Evolutionary conservation across 1,284 basidiomycete genomes (phyloP).

Genomic region (Ceratobasidium sp.): DNA sequence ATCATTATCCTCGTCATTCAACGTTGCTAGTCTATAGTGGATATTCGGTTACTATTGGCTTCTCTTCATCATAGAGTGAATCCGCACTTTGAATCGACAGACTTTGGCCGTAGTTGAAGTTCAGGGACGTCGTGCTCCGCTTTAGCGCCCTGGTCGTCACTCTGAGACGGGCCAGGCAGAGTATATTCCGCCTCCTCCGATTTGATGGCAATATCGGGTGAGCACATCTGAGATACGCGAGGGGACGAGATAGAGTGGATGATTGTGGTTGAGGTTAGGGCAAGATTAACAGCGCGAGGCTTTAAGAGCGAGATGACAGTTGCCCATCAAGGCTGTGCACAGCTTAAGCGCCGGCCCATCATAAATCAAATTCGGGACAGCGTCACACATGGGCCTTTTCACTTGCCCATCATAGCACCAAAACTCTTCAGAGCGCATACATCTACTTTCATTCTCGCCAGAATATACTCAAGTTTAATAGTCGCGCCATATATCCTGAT

Average conservation of each 20-base stretch:
- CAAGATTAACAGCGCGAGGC: background rate
- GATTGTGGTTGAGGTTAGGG: conserved; percentile 23
- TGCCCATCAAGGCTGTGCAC: conserved; percentile 10
- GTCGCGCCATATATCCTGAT: no score
- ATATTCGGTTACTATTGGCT: background rate
- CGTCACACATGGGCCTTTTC: no score
- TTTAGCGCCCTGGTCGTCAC: conserved; percentile 8
- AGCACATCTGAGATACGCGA: background rate
- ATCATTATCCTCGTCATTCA: background rate
- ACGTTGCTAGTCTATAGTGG: background rate
- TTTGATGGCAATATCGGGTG: conserved; percentile 1
- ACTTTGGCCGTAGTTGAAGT: background rate
- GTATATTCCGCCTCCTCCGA: background rate
- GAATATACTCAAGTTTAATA: no score
- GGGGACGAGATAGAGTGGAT: no score
- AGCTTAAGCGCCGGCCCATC: conserved; percentile 2
- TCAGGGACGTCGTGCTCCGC: background rate
- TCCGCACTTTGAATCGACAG: background rate
- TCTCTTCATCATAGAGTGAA: no score
- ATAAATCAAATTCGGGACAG: background rate
- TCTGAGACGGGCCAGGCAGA: no score
- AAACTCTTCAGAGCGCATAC: no score
- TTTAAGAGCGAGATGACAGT: background rate
- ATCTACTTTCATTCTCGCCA: no score
- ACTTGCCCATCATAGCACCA: no score